phyloP scores from a whole-genome alignment of 176 grass and related monocot species.

The Avena sativa region DNA sequence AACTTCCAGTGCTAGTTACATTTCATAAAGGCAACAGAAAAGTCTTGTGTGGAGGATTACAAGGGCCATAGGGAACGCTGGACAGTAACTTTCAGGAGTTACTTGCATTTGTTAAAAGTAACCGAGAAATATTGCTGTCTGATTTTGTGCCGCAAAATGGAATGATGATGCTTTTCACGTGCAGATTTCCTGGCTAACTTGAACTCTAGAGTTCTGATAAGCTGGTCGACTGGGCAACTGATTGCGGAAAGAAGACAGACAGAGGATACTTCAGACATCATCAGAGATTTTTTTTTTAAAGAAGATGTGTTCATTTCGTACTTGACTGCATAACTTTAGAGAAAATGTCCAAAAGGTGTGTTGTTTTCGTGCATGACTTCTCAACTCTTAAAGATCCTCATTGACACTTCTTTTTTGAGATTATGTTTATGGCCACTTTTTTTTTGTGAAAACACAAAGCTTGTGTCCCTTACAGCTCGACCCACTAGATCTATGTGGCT shows the following conservation, averaged over 20 bases:
- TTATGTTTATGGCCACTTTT: too few relatives aligned
- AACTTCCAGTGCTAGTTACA: slow-evolving; percentile 40
- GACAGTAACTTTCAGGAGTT: slow-evolving; percentile 42
- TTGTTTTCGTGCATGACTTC: not conserved
- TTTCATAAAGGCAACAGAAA: not conserved
- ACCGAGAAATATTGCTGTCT: not conserved
- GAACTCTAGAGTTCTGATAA: not conserved
- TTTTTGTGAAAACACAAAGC: too few relatives aligned
- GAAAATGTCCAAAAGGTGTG: not conserved
- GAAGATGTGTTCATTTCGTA: not conserved
- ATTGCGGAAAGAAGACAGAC: not conserved
- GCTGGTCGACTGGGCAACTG: not conserved
- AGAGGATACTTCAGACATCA: not conserved
- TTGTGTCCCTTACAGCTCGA: too few relatives aligned
- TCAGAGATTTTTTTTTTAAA: not conserved
- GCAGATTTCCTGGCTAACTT: slow-evolving; percentile 11
- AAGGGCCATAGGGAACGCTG: slow-evolving; percentile 7
- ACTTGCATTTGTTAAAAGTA: slow-evolving; percentile 13
- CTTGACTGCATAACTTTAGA: slow-evolving; percentile 9
- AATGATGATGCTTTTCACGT: slow-evolving; percentile 21
- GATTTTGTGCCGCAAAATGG: not conserved
- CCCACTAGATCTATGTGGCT: too few relatives aligned
- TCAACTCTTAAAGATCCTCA: not conserved
- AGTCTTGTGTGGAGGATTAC: not conserved
- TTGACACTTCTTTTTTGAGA: not conserved